Evolutionary conservation across 768 basidiomycete genomes (phyloP), one percentile per base, ranked within the genome.

Genomic region (Collybiopsis luxurians): DNA sequence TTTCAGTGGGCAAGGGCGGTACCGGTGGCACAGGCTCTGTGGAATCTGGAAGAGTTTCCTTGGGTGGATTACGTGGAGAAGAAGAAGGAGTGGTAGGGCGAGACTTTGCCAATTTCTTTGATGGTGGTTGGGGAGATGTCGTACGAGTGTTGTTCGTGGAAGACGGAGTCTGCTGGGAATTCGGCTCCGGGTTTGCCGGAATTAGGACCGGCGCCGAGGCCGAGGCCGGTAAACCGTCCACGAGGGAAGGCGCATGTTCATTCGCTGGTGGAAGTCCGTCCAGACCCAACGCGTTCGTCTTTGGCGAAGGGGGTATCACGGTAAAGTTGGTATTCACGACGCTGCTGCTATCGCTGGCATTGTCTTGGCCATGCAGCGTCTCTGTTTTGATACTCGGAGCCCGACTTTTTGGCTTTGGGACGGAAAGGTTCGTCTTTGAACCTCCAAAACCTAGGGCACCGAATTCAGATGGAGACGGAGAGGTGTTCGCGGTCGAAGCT

Each of bases 51-150:
- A 19, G 6, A 2, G 9, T 39, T 17, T 15, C 27, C 17, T 55
- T 39, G 24, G 43, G 44, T n/a, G 47, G 23, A n/a, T 28, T 36
- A 38, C 24, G 44, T 26, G 54, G 46, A 30, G 44, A 46, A 55
- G 54, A 55, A 1, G 54, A 31, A 24, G 53, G 53, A 26, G 53
- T 55, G 21, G 53, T 55, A 7, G 53, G 53, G n/a, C 53, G 53
- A 34, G 53, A 55, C 23, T 55, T 55, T 2, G 21, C 28, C 21
- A 45, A 23, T 28, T 43, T 43, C 10, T 45, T 46, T 17, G 45
- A 47, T 47, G 42, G 19, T 19, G 53, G 43, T 23, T 43, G 34
- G 13, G 30, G 19, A 12, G 53, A 19, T 30, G 26, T 15, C 45
- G 45, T 26, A 36, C 27, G 24, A 24, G 13, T 53, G n/a, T n/a